These are phyloP conservation scores for Aplosporella prunicola DNA, from an alignment of 2,329 filamentous ascomycete species.

Conservation along the genomic window DNA sequence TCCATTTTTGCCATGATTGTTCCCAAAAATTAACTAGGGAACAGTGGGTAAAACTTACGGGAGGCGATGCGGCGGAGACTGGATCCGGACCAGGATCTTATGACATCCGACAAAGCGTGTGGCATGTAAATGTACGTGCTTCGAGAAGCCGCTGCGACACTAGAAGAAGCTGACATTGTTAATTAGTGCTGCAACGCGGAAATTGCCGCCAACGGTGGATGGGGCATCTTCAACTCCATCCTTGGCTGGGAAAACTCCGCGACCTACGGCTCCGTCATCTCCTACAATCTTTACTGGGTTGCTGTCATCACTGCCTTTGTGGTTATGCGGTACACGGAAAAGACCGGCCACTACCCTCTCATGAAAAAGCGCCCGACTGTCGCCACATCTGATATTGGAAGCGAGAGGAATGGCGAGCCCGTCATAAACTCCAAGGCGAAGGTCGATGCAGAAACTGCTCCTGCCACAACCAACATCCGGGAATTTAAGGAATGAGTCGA, in stretches of 20 bases:
- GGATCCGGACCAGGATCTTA: constrained; percentile 66
- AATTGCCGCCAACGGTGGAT: constrained; percentile 63
- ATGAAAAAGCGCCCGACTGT: constrained; percentile 19
- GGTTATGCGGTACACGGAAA: constrained; percentile 58
- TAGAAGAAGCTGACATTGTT: not conserved
- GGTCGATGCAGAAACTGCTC: not conserved
- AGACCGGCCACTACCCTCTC: constrained; percentile 39
- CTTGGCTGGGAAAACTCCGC: constrained; percentile 84
- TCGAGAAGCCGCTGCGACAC: not conserved
- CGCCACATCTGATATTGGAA: not conserved
- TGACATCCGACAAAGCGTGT: constrained; percentile 67
- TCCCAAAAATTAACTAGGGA: not conserved
- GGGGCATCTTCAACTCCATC: constrained; percentile 80
- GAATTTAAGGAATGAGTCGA: too few relatives aligned
- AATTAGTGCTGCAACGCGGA: constrained; percentile 67
- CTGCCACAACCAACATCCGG: too few relatives aligned
- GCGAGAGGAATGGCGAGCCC: not conserved
- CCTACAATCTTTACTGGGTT: constrained; percentile 85
- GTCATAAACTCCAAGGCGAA: not conserved
- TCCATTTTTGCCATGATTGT: not conserved
- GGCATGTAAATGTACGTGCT: constrained; percentile 67
- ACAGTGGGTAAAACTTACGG: constrained; percentile 56
- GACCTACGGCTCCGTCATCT: constrained; percentile 77
- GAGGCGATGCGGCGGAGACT: constrained; percentile 53
- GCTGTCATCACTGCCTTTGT: constrained; percentile 56